Percentiles rank a stretch among this genome's conserved stretches.
phyloP scores from a whole-genome alignment of 148 eudicot species.

The Euryodendron excelsum region DNA sequence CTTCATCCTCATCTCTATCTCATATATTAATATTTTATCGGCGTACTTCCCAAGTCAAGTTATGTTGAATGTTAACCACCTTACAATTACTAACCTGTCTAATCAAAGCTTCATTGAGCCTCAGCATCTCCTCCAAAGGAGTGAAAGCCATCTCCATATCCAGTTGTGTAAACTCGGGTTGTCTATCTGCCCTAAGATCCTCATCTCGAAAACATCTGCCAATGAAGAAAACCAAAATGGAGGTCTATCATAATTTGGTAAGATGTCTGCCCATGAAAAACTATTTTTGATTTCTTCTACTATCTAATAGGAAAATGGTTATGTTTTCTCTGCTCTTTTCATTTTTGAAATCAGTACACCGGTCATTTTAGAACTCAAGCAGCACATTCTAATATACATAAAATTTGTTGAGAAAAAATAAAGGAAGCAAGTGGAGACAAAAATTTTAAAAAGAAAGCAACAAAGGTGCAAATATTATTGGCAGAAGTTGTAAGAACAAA shows the following conservation, averaged over 20 bases:
- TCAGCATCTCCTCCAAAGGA: constrained; percentile 88
- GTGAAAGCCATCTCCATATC: constrained; percentile 96
- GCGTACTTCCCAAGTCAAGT: background rate
- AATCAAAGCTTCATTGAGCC: constrained; percentile 92
- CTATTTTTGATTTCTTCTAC: background rate
- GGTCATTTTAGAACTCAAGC: background rate
- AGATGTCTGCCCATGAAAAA: background rate
- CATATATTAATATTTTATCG: background rate
- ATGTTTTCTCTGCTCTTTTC: background rate
- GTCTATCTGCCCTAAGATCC: constrained; percentile 98
- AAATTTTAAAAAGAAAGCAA: background rate
- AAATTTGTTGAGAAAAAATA: background rate
- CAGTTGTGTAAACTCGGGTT: constrained; percentile 95
- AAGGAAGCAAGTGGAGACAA: background rate
- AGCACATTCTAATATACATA: background rate
- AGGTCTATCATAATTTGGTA: background rate
- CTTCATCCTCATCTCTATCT: background rate
- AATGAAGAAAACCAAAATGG: background rate
- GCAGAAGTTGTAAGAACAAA: constrained; percentile 2
- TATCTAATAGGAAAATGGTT: background rate
- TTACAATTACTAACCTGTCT: constrained; percentile 60
- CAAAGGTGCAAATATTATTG: background rate
- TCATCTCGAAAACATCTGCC: constrained; percentile 96
- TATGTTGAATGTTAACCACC: constrained; percentile 1
- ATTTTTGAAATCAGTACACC: background rate